Evolutionary conservation across 1,284 basidiomycete genomes (phyloP).

Genomic region (Malassezia japonica): DNA sequence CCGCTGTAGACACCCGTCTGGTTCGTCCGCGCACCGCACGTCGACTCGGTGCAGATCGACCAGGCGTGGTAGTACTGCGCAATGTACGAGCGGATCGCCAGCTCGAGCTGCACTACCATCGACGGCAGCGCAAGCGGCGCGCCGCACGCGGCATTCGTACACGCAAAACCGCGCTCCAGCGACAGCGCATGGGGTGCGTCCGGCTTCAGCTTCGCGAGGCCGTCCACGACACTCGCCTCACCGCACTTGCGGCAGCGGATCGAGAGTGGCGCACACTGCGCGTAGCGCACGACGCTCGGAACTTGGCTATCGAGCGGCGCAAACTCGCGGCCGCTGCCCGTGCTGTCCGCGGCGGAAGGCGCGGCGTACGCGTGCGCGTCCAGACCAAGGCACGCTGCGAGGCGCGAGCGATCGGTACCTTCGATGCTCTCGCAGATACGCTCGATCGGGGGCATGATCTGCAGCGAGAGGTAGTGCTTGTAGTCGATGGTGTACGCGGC

Average conservation of each 20-base stretch:
- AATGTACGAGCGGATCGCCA: constrained; percentile 69
- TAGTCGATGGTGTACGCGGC: constrained; percentile 51
- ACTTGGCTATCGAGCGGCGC: constrained; percentile 79
- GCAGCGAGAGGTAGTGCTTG: constrained; percentile 81
- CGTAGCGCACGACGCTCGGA: constrained; percentile 70
- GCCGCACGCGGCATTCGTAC: constrained; percentile 54
- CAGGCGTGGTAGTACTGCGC: constrained; percentile 77
- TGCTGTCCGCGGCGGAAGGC: constrained; percentile 45
- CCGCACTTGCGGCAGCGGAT: constrained; percentile 33
- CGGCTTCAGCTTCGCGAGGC: neutral
- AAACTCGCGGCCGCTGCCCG: constrained; percentile 59
- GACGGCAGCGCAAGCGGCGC: constrained; percentile 56
- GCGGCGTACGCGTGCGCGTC: constrained; percentile 67
- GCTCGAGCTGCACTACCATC: constrained; percentile 72
- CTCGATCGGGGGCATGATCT: constrained; percentile 87
- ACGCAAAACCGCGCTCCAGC: constrained; percentile 53
- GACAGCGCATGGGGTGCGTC: constrained; percentile 11
- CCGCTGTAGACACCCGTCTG: constrained; percentile 85
- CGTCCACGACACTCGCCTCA: neutral
- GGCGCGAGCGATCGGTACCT: constrained; percentile 77
- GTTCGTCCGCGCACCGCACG: constrained; percentile 72
- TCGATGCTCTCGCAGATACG: constrained; percentile 92
- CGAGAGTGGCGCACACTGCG: constrained; percentile 26
- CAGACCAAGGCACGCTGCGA: constrained; percentile 89
- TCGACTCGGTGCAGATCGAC: constrained; percentile 75